Percentiles rank a stretch among this genome's conserved stretches.
These are phyloP conservation scores for Neolentinus lepideus DNA, from an alignment of 1,284 basidiomycete genomes.

Conservation along the genomic window DNA sequence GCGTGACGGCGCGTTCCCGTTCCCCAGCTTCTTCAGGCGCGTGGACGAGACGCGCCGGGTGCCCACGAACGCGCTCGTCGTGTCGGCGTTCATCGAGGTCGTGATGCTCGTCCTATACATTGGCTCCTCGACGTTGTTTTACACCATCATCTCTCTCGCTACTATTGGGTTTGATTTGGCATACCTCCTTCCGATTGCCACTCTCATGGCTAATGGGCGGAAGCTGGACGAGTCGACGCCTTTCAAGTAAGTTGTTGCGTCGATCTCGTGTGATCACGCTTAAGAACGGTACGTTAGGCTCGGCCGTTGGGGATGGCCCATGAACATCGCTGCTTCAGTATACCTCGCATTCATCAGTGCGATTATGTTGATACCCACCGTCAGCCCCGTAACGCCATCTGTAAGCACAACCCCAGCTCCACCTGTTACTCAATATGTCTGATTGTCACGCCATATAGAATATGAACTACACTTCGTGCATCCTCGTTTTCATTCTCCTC, in stretches of 20 bases:
- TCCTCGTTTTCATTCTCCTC: neutral
- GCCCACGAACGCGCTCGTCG: neutral
- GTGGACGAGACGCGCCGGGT: neutral
- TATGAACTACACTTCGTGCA: neutral
- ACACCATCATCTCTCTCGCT: neutral
- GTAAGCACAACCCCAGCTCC: neutral
- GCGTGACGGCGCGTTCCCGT: neutral
- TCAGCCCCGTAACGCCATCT: neutral
- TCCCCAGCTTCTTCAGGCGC: neutral
- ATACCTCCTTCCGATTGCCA: neutral
- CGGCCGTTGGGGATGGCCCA: neutral
- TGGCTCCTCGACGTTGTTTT: neutral
- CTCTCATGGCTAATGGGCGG: neutral
- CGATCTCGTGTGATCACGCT: neutral
- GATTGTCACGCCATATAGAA: neutral
- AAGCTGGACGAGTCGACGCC: neutral
- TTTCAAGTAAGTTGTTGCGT: neutral
- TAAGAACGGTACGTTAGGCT: neutral
- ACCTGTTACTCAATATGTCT: neutral
- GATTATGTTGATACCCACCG: neutral
- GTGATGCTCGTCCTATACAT: neutral
- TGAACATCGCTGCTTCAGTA: neutral
- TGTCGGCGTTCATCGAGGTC: neutral
- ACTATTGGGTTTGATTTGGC: neutral
- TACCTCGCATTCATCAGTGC: neutral